Evolutionary conservation across 2,329 filamentous ascomycete species (phyloP), one percentile per base, ranked within the genome.

Genomic region (Penicillium sp.): DNA sequence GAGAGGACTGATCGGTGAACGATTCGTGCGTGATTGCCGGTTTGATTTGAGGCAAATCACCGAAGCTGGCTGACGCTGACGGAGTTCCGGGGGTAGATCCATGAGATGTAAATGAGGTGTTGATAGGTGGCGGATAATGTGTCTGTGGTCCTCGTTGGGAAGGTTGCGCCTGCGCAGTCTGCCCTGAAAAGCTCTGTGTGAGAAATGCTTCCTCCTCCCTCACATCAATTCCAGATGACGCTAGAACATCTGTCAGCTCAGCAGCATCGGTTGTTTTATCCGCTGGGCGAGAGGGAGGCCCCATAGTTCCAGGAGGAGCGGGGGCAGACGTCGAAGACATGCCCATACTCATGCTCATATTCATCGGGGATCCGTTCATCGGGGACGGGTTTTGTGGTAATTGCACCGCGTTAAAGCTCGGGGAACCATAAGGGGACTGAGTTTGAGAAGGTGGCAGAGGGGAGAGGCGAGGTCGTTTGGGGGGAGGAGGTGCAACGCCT

Each of bases 181-280:
- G 78, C 73, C 55, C 73, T 63, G 63, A 76, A 70, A 67, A 80
- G 67, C 67, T 77, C 67, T 67, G 85, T 41, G 90, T 86, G 71
- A 94, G 80, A 61, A 85, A 89, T 63, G 91, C 89, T 67, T 95
- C 90, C 71, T 96, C 92, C 60, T 91, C 91, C 55, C 88, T 86
- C 43, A 96, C 75, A 76, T 96, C 90, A 59, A 97, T 91, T 46
- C 91, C 91, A 14, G 91, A 93, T 16, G 89, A 90, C 16, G 87
- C 87, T 51, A 96, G 75, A 47, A 91, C 89, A 74, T 97, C 92
- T 61, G 88, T 90, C 42, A 92, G 82, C 65, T 96, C 90, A 64
- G 92, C 71, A 46, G 73, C 71, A 73, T 83, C 73, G 51, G 79
- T 81, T 39, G 78, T 77, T 58, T 79, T 78, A 8, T 79, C 77